These are phyloP conservation scores for Phytophthora rubi DNA, from an alignment of 352 stramenopile genomes.

Conservation along the genomic window DNA sequence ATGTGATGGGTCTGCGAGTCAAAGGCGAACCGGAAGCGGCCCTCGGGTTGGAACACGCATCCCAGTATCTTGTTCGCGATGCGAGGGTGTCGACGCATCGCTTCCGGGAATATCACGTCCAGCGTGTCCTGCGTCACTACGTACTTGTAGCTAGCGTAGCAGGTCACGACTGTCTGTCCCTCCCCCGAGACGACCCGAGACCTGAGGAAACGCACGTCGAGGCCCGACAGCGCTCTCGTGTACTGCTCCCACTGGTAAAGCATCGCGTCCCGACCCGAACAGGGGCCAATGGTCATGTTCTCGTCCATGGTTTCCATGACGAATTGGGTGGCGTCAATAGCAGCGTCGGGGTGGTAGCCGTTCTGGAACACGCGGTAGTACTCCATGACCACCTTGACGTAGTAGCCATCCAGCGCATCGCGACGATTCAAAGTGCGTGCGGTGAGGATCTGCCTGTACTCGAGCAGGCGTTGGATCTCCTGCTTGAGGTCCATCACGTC, in stretches of 20 bases:
- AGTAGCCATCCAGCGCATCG: constrained; percentile 53
- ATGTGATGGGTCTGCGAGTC: constrained; percentile 45
- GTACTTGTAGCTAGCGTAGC: constrained; percentile 47
- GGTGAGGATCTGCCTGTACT: constrained; percentile 42
- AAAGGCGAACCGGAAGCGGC: constrained; percentile 54
- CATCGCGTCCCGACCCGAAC: constrained; percentile 48
- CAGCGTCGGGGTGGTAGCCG: constrained; percentile 43
- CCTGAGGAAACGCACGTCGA: constrained; percentile 48
- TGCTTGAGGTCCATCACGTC: constrained; percentile 55
- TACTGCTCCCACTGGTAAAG: constrained; percentile 62
- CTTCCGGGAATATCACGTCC: constrained; percentile 58
- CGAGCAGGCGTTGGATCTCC: constrained; percentile 46
- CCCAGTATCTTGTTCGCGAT: constrained; percentile 45
- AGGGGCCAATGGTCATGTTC: constrained; percentile 50
- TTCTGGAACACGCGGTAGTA: constrained; percentile 68
- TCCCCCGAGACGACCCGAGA: constrained; percentile 32
- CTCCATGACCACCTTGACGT: constrained; percentile 53
- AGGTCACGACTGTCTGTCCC: constrained; percentile 42
- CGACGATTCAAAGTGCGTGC: constrained; percentile 44
- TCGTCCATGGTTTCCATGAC: constrained; percentile 55
- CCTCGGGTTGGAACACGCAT: constrained; percentile 35
- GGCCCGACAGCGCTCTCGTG: constrained; percentile 42
- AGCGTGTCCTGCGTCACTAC: constrained; percentile 53
- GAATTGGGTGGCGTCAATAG: constrained; percentile 42
- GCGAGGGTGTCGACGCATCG: constrained; percentile 29